Conservation (phyloP, 2,329 filamentous ascomycete genomes). For the Fusarium tuaranense region DNA sequence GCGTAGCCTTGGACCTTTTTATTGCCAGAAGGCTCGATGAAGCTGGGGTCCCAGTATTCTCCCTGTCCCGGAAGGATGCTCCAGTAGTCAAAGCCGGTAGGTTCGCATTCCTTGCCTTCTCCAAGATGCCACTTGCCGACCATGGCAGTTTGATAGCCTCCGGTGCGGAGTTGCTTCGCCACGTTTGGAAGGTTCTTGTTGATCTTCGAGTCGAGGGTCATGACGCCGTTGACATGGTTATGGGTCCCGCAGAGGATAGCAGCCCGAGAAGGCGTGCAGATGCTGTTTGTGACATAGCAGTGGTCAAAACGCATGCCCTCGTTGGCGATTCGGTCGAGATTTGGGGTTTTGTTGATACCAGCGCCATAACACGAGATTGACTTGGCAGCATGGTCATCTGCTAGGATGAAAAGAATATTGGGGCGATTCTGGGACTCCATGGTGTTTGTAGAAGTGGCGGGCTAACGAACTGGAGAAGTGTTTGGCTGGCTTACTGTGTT, state of each 20-base stretch:
- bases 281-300: constrained; percentile 65
- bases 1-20: constrained; percentile 54
- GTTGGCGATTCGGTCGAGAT: constrained; percentile 60
- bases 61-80: constrained; percentile 62
- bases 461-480: not conserved
- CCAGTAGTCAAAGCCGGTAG: constrained; percentile 64
- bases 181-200: constrained; percentile 64
- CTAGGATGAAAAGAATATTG: constrained; percentile 62
- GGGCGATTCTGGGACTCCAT: constrained; percentile 12
- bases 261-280: constrained; percentile 63
- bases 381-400: constrained; percentile 65
- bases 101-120: constrained; percentile 58
- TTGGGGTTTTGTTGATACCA: constrained; percentile 63
- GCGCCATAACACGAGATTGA: constrained; percentile 61
- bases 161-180: constrained; percentile 59
- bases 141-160: constrained; percentile 64
- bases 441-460: not conserved
- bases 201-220: constrained; percentile 58
- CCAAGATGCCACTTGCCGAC: constrained; percentile 66
- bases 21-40: constrained; percentile 56
- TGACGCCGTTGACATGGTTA: constrained; percentile 64
- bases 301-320: constrained; percentile 65
- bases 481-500: not conserved
- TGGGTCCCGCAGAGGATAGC: constrained; percentile 62
- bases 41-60: constrained; percentile 64